Evolutionary conservation across 1,284 basidiomycete species (phyloP).

Genomic region (Trichosporon sp.): DNA sequence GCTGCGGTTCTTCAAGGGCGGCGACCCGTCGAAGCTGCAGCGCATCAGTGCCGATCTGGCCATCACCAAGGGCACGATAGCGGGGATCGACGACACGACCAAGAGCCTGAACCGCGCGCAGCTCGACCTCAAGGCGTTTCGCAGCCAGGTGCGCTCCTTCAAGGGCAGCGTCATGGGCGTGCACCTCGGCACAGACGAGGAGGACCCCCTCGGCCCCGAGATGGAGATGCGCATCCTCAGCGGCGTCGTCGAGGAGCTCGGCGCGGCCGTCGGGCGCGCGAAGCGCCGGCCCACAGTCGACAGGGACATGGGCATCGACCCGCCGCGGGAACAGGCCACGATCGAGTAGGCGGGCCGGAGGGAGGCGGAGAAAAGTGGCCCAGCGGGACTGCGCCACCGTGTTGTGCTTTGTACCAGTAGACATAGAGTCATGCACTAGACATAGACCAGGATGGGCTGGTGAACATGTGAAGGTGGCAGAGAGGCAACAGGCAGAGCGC

Average conservation of each 20-base stretch:
- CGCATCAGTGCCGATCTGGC: conserved; percentile 33
- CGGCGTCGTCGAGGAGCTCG: conserved; percentile 17
- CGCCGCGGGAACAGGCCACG: neutral
- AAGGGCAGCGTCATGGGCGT: conserved; percentile 42
- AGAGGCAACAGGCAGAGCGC: no score
- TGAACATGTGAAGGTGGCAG: no score
- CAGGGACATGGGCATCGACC: conserved; percentile 1
- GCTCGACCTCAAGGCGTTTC: conserved; percentile 30
- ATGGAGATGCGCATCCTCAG: conserved; percentile 32
- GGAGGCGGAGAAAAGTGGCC: neutral
- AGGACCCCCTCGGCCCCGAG: conserved; percentile 30
- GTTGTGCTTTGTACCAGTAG: neutral
- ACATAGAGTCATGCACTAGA: neutral
- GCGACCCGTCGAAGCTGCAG: conserved; percentile 32
- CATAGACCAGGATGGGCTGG: neutral
- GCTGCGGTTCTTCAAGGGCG: conserved; percentile 37
- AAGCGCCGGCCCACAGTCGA: conserved; percentile 9
- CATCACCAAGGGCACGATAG: conserved; percentile 31
- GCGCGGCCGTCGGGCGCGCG: conserved; percentile 14
- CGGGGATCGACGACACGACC: conserved; percentile 25
- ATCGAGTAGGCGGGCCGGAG: neutral
- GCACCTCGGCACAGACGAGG: conserved; percentile 32
- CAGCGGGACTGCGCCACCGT: neutral
- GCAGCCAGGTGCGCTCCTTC: conserved; percentile 40
- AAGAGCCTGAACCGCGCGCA: conserved; percentile 29